Evolutionary conservation across 2,329 filamentous ascomycete species (phyloP), one percentile per base, ranked within the genome.

Genomic region (Colletotrichum destructivum): DNA sequence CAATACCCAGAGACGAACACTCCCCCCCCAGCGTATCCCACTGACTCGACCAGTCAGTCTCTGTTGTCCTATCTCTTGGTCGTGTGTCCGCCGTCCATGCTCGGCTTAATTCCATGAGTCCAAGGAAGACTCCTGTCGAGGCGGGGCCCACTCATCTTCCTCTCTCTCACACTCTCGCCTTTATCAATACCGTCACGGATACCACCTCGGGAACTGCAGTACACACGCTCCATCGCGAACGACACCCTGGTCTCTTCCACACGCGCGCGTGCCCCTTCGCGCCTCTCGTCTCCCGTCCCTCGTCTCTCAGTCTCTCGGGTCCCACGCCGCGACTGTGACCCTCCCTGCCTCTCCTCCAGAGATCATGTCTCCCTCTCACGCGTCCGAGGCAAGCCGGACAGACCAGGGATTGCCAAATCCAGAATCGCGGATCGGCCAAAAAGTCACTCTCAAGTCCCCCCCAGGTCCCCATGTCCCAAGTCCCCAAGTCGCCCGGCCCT

Each of bases 1-100:
- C 69, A 64, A 72, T 69, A 63, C 65, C 66, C 59, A 64, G 69
- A 64, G 69, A 55, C 46, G 11, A 71, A 59, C 54, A 44, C n/a
- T 35, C 31, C 31, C 31, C 31, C 31, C 52, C 59, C 54, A n/a
- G 62, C 54, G 15, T 31, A 23, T 38, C 21, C 6, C 13, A 51
- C 64, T 38, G 54, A 64, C 54, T 69, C 69, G 60, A 23, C 69
- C 69, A 72, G 65, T 69, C 66, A 72, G 21, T 54, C 15, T 60
- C 40, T 47, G 46, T 51, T 40, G 18, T 55, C 47, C 54, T 72
- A 64, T 72, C 69, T 72, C 46, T 64, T 55, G 59, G n/a, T 47
- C 8, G 11, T 11, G 4, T 18, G 11, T 31, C 6, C 26, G 52
- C 26, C 35, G 31, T 55, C 11, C n/a, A 13, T 15, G 51, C 54